Evolutionary conservation across 495 filamentous ascomycete genomes (phyloP).

Genomic region (Podospora tetraspora): DNA sequence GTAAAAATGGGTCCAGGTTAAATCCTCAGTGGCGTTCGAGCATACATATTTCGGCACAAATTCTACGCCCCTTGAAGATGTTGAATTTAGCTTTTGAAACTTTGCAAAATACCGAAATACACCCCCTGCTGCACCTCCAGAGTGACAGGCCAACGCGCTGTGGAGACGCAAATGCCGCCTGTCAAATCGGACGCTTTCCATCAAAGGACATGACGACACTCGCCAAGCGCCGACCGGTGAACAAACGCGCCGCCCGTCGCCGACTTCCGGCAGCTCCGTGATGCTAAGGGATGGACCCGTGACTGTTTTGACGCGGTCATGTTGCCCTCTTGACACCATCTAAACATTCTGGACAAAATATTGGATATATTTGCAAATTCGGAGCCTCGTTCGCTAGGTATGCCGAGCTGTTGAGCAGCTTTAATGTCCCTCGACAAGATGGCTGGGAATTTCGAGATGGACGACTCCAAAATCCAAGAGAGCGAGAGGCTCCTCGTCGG

Average conservation of each 20-base stretch:
- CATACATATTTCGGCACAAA: background rate
- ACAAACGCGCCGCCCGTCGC: background rate
- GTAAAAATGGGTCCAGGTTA: background rate
- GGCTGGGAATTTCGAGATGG: conserved; percentile 4
- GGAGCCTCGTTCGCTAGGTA: background rate
- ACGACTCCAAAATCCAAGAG: background rate
- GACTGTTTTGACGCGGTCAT: background rate
- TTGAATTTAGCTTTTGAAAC: background rate
- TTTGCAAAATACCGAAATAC: background rate
- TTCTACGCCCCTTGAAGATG: background rate
- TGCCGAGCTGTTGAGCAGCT: background rate
- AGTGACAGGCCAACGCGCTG: background rate
- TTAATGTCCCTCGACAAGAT: background rate
- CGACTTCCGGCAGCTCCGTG: background rate
- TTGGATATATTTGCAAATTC: background rate
- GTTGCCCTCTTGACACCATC: background rate
- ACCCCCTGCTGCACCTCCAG: background rate
- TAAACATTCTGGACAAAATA: too few species aligned
- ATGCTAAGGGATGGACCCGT: background rate
- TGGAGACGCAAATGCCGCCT: background rate
- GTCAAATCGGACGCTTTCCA: conserved; percentile 17
- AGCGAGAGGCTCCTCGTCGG: conserved; percentile 10
- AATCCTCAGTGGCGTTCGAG: too few species aligned
- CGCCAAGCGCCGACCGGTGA: conserved; percentile 4
- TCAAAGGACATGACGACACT: conserved; percentile 8